phyloP scores from a whole-genome alignment of 371 early-diverging fungal genomes.

The Catenaria anguillulae region DNA sequence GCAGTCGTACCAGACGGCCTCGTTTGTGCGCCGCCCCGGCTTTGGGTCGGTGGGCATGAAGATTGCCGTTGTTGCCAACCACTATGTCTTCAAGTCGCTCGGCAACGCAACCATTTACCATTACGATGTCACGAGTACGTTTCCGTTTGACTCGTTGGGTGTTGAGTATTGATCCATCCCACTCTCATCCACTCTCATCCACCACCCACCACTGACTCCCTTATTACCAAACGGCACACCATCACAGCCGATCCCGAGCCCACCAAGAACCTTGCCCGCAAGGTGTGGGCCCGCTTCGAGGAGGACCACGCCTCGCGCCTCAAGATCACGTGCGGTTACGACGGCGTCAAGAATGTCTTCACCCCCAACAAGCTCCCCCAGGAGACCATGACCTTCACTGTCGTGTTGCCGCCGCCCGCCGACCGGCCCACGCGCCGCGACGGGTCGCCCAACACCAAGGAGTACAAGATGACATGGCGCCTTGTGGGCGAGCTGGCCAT shows the following conservation, averaged over 20 bases:
- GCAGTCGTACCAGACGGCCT: not conserved
- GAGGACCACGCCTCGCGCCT: not conserved
- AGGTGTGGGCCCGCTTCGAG: not conserved
- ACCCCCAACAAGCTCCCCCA: not conserved
- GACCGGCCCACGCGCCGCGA: not conserved
- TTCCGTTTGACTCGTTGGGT: too few species aligned
- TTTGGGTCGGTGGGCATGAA: not conserved
- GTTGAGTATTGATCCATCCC: too few species aligned
- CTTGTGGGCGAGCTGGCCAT: not conserved
- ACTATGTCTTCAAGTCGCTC: not conserved
- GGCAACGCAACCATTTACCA: not conserved
- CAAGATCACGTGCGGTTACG: not conserved
- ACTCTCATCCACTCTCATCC: not conserved
- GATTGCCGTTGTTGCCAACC: not conserved
- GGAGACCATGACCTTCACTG: not conserved
- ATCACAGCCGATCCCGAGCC: not conserved
- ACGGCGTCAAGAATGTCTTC: not conserved
- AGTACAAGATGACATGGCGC: not conserved
- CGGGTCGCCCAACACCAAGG: too few species aligned
- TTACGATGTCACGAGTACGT: not conserved
- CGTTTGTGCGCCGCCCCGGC: constrained; percentile 1
- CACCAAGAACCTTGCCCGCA: not conserved
- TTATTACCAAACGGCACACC: too few species aligned
- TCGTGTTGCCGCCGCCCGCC: not conserved
- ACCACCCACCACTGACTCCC: not conserved